phyloP scores from a whole-genome alignment of 306 rosid genomes.

The Pterocarpus santalinus region DNA sequence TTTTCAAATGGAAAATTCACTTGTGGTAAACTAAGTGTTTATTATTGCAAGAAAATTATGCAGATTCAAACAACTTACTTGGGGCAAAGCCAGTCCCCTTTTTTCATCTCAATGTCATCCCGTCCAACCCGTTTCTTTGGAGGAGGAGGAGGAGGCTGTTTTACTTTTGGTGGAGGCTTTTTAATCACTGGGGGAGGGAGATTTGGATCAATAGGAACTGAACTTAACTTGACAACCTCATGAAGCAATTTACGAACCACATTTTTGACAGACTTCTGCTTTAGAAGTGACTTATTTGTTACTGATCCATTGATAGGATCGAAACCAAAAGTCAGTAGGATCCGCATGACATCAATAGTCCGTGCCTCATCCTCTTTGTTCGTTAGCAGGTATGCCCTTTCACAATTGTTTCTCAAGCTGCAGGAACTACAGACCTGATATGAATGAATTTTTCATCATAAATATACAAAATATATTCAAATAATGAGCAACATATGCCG shows the following conservation, averaged over 20 bases:
- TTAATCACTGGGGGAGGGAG: slow-evolving; percentile 86
- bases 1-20: slow-evolving; percentile 29
- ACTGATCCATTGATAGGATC: slow-evolving; percentile 77
- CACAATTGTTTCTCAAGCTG: slow-evolving; percentile 93
- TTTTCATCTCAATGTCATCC: slow-evolving; percentile 97
- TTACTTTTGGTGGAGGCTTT: slow-evolving; percentile 90
- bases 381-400: slow-evolving; percentile 79
- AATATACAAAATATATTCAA: slow-evolving; percentile 25
- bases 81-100: slow-evolving; percentile 98
- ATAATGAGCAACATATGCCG: slow-evolving; percentile 14
- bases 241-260: slow-evolving; percentile 92
- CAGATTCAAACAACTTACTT: slow-evolving; percentile 67
- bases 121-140: slow-evolving; percentile 90
- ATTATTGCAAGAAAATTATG: slow-evolving; percentile 39
- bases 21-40: slow-evolving; percentile 5
- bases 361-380: slow-evolving; percentile 95
- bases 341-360: slow-evolving; percentile 87
- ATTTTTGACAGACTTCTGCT: slow-evolving; percentile 78
- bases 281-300: slow-evolving; percentile 69
- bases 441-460: slow-evolving; percentile 49
- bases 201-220: slow-evolving; percentile 94
- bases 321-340: slow-evolving; percentile 77
- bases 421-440: slow-evolving; percentile 99
- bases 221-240: slow-evolving; percentile 92
- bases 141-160: slow-evolving; percentile 95